A percentile compares a stretch with the other conserved stretches of the same genome.
These are phyloP conservation scores for Glomus cerebriforme DNA, from an alignment of 192 early-diverging fungal species.

Conservation along the genomic window DNA sequence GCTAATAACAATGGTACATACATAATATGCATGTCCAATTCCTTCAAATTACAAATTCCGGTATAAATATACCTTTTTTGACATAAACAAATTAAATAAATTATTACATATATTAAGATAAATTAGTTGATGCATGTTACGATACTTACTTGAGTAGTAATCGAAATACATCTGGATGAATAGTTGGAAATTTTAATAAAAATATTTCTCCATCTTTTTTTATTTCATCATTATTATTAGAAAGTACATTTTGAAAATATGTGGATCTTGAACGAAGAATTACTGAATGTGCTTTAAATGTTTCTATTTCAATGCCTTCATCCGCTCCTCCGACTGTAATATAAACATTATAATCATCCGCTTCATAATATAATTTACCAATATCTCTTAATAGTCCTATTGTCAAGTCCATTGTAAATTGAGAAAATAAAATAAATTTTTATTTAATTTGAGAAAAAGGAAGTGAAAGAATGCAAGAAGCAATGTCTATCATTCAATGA, in stretches of 20 bases:
- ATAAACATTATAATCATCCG: background rate
- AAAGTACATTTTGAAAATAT: background rate
- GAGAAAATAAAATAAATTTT: background rate
- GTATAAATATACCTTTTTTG: background rate
- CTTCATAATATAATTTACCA: background rate
- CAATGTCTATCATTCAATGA: no score
- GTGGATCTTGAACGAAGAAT: background rate
- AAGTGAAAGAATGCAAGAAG: no score
- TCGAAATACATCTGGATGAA: background rate
- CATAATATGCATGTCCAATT: background rate
- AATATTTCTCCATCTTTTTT: background rate
- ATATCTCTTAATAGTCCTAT: background rate
- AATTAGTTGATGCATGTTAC: no score
- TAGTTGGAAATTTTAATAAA: background rate
- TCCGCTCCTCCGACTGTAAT: background rate
- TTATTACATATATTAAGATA: no score
- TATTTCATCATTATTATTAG: background rate
- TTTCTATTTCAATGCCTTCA: background rate
- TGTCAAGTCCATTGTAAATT: background rate
- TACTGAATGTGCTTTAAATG: background rate
- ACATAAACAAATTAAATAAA: no score
- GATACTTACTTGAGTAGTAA: background rate
- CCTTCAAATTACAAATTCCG: background rate
- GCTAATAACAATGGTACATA: background rate
- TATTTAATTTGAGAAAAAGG: background rate